phyloP scores from a whole-genome alignment of 2,329 filamentous ascomycete genomes.

The Trichophyton verrucosum region DNA sequence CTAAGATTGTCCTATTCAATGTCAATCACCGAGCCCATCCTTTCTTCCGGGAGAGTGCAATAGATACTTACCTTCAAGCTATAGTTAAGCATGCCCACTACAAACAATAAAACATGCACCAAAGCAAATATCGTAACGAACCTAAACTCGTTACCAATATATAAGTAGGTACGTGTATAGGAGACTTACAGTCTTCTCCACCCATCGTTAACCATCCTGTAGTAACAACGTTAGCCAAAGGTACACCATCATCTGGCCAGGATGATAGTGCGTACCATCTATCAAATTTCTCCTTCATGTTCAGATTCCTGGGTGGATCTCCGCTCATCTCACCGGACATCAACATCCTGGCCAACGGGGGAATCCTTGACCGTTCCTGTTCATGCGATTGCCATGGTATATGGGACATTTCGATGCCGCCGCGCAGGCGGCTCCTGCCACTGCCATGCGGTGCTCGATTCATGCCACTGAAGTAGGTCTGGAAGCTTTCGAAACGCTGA shows the following conservation, averaged over 20 bases:
- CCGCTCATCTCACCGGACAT: slow-evolving; percentile 71
- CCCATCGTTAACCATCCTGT: slow-evolving; percentile 72
- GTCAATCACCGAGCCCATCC: background rate
- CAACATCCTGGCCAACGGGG: slow-evolving; percentile 68
- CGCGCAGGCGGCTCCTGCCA: background rate
- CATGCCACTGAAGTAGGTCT: background rate
- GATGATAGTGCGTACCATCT: slow-evolving; percentile 39
- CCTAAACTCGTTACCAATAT: slow-evolving; percentile 39
- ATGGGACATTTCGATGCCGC: slow-evolving; percentile 1
- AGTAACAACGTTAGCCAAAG: background rate
- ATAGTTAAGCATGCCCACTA: slow-evolving; percentile 70
- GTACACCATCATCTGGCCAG: background rate
- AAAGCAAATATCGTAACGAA: slow-evolving; percentile 66
- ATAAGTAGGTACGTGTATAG: background rate
- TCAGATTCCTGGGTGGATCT: slow-evolving; percentile 56
- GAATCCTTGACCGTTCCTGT: slow-evolving; percentile 63
- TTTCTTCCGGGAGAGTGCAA: background rate
- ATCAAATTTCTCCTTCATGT: slow-evolving; percentile 60
- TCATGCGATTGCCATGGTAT: background rate
- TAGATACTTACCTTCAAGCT: slow-evolving; percentile 45
- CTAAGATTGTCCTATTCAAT: slow-evolving; percentile 48
- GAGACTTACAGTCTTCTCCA: slow-evolving; percentile 60
- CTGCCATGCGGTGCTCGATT: background rate
- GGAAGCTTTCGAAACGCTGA: background rate
- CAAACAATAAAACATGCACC: slow-evolving; percentile 63